Evolutionary conservation across 1,284 basidiomycete genomes (phyloP).

Genomic region (Puccinia hordei): DNA sequence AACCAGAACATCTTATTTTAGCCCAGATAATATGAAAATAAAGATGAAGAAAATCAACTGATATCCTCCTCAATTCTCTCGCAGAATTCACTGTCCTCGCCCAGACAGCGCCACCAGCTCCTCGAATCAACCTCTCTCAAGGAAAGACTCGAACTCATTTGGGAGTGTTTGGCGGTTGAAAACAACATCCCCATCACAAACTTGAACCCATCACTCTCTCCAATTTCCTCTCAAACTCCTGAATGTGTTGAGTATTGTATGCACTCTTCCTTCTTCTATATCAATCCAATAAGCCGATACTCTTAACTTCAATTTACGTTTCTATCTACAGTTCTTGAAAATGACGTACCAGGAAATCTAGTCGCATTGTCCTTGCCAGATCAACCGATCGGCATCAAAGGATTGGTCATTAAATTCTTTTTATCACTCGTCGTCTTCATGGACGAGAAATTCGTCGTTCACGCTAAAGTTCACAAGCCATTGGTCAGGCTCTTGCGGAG

Average conservation of each 20-base stretch:
- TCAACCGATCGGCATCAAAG: constrained; percentile 56
- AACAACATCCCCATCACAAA: constrained; percentile 13
- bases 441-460: constrained; percentile 57
- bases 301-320: background rate
- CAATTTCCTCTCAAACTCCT: constrained; percentile 8
- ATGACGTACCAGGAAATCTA: constrained; percentile 54
- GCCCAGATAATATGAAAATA: background rate
- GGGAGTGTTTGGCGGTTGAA: constrained; percentile 42
- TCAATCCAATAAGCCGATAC: background rate
- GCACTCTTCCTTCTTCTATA: constrained; percentile 1
- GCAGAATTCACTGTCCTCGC: constrained; percentile 40
- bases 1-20: background rate
- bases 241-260: constrained; percentile 50
- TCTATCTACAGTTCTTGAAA: constrained; percentile 54
- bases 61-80: background rate
- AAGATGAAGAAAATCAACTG: background rate
- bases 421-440: constrained; percentile 58
- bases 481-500: constrained; percentile 57
- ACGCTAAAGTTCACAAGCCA: constrained; percentile 57
- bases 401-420: constrained; percentile 57
- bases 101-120: constrained; percentile 25
- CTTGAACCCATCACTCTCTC: constrained; percentile 7
- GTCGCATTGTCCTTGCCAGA: constrained; percentile 57
- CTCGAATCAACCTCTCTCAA: constrained; percentile 49
- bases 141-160: constrained; percentile 33